Base-by-base conservation (phyloP, 768 basidiomycete genomes). In the Bullera alba region DNA sequence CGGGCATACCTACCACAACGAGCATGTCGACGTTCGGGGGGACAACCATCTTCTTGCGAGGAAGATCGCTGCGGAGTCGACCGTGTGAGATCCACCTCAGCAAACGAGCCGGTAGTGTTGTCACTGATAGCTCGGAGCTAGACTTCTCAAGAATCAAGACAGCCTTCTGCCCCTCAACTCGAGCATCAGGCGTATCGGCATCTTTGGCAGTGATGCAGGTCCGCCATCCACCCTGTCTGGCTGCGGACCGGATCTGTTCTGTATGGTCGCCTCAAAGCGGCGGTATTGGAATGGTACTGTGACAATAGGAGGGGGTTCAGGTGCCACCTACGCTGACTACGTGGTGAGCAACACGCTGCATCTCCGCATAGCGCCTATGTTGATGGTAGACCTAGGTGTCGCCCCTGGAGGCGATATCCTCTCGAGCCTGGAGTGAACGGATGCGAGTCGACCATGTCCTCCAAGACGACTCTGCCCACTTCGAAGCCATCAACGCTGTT, bases 151-250 rank as follows among this genome's bases (percentile, higher is more conserved):
- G 53, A 71, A 71, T 42, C 47, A 58, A 1, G 67, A 65, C 5
- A 44, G 61, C 14, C 42, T 71, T 8, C 65, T 67, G 1, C 46
- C 63, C 17, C 26, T 53, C n/a, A 54, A 56, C 17, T 46, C 47
- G 5, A n/a, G n/a, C n/a, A 53, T 66, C 32, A 39, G 59, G 16
- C 71, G 75, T 4, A 77, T 84, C 32, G 80, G 74, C 0, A 70
- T 85, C 17, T 76, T 83, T 77, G 74, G 83, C 75, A 34, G 75
- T 63, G 73, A 75, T 75, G 75, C 81, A 71, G 85, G 80, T 2
- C 61, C 62, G 23, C 61, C 66, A 1, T 34, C 38, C 14, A 65
- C 63, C 2, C 37, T 68, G 17, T 53, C 51, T 21, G 63, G 63
- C 0, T 68, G 66, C 51, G 66, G 63, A n/a, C 60, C 60, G 2